phyloP scores from a whole-genome alignment of 1,284 basidiomycete genomes.

The Bjerkandera adusta region DNA sequence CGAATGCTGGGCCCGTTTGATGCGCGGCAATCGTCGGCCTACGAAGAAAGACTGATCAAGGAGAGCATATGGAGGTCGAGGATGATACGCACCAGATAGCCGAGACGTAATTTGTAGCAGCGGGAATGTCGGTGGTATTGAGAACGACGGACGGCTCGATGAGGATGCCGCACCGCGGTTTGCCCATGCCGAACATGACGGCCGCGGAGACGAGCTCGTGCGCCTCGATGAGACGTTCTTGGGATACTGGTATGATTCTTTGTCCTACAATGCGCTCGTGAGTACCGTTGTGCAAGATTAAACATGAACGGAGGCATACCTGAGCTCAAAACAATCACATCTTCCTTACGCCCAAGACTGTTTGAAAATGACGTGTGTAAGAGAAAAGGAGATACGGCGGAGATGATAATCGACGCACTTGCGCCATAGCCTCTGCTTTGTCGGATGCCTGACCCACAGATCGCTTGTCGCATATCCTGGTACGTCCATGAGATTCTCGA shows the following conservation, averaged over 20 bases:
- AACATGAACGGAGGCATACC: constrained; percentile 6
- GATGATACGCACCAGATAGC: constrained; percentile 7
- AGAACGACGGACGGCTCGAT: constrained; percentile 14
- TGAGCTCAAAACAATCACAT: constrained; percentile 16
- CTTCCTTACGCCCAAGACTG: constrained; percentile 18
- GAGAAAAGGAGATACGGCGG: neutral
- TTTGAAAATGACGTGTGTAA: neutral
- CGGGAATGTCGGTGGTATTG: neutral
- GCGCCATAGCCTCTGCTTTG: constrained; percentile 4
- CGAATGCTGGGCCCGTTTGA: constrained; percentile 14
- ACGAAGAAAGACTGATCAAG: neutral
- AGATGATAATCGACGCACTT: neutral
- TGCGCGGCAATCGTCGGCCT: constrained; percentile 17
- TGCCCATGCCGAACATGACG: constrained; percentile 18
- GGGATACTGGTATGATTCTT: constrained; percentile 24
- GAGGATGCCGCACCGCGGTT: constrained; percentile 16
- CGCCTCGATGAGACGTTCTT: constrained; percentile 26
- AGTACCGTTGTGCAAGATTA: neutral
- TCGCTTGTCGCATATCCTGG: constrained; percentile 13
- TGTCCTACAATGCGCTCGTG: constrained; percentile 6
- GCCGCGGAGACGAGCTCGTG: constrained; percentile 24
- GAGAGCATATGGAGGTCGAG: neutral
- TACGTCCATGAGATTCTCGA: constrained; percentile 24
- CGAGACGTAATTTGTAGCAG: neutral
- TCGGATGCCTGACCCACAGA: constrained; percentile 11